Evolutionary conservation across 2,329 filamentous ascomycete species (phyloP).

Genomic region (Ophiostoma pallidulum): DNA sequence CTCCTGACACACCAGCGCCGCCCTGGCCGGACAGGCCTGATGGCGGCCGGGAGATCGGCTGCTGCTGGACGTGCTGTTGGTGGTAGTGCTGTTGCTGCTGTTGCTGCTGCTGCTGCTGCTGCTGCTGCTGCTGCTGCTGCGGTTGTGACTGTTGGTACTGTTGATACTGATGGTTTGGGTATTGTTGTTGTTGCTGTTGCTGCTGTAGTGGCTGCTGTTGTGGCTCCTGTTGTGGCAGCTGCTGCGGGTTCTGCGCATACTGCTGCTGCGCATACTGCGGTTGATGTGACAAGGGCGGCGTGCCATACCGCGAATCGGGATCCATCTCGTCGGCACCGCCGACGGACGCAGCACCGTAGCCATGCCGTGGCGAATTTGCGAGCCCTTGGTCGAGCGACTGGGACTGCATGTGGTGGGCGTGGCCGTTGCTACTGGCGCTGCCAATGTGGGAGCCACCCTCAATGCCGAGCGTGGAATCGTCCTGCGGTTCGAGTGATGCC

Average conservation of each 20-base stretch:
- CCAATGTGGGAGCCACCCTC: constrained; percentile 37
- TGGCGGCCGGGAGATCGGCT: constrained; percentile 42
- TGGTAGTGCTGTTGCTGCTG: constrained; percentile 9
- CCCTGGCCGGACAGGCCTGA: constrained; percentile 41
- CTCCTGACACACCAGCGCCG: constrained; percentile 28
- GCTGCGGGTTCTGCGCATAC: constrained; percentile 8
- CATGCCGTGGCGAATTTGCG: constrained; percentile 28
- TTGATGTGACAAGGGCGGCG: constrained; percentile 12
- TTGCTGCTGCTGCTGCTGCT: constrained; percentile 7
- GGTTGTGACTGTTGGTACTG: constrained; percentile 9
- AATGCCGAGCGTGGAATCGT: constrained; percentile 40
- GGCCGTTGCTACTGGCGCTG: constrained; percentile 19
- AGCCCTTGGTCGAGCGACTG: constrained; percentile 43
- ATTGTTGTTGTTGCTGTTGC: not conserved
- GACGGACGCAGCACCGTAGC: constrained; percentile 7
- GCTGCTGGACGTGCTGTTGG: constrained; percentile 35
- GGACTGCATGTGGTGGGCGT: constrained; percentile 34
- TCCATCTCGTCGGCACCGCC: constrained; percentile 25
- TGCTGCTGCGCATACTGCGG: constrained; percentile 3
- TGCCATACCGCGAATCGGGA: constrained; percentile 8
- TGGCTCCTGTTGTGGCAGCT: constrained; percentile 13
- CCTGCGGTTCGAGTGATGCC: constrained; percentile 29
- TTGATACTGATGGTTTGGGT: constrained; percentile 11
- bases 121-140: constrained; percentile 13
- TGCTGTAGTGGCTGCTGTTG: constrained; percentile 5